Base-by-base conservation (phyloP, 345 rosid genomes). In the Pistacia atlantica region DNA sequence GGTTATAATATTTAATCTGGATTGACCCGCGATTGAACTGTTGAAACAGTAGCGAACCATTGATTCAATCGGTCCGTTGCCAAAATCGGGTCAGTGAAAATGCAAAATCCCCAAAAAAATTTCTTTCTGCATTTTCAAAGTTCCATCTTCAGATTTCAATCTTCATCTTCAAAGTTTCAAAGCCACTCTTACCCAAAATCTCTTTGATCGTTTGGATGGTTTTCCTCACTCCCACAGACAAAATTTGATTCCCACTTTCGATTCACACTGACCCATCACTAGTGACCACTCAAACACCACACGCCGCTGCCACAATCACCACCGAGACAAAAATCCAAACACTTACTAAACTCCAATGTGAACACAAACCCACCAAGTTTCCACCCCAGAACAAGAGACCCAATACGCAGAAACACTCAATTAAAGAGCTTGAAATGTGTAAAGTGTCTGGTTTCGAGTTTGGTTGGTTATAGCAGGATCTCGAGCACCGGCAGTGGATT, bases 131-230 rank as follows among this genome's bases (percentile, higher is more conserved):
- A 31, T 2, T 31, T 31, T 31, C 33, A 31, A 31, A 31, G 33
- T 2, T 31, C 2, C 33, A 31, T 31, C 33, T 31, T 31, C 2
- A 31, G 33, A 31, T 2, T 31, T 31, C 33, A 31, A 31, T 31
- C 33, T 31, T 31, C 33, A 31, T 31, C 33, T 31, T 31, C 33
- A 31, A 31, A 31, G 33, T 81, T 90, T 88, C 77, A 92, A 89
- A 55, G 88, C 89, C 71, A 69, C 75, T 57, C 88, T 86, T 83
- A 46, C 92, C 90, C 20, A 92, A 87, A 18, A 95, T 83, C 77
- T 95, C 98, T 76, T 89, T 91, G 48, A 95, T 92, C 31, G 89
- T 83, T 61, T 84, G 91, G 56, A 94, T 92, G 58, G 85, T 89
- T 73, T 77, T 88, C 79, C 81, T 91, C 77, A 90, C 82, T 78